Evolutionary conservation across 179 eudicot species (phyloP), one percentile per base, ranked within the genome.

Genomic region (Sideroxylon spinosum): DNA sequence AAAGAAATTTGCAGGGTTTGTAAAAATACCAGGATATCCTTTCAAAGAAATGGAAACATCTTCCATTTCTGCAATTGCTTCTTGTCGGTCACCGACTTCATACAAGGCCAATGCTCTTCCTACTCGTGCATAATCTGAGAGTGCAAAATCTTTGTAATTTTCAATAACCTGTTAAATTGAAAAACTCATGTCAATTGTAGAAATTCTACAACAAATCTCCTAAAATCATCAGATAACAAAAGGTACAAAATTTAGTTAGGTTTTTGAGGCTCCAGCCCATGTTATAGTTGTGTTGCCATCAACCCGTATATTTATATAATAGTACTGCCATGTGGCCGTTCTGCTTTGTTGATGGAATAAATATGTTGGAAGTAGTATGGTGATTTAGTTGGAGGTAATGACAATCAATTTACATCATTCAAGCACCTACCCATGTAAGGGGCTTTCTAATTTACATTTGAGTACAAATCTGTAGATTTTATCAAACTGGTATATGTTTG

Each of bases 51-150:
- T 80, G 32, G 86, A 83, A 76, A 83, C 86, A 29, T 83, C 86
- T 79, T 83, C 81, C 86, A 83, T 83, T 70, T 83, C 83, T 29
- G 83, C 72, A 66, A 83, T 83, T 80, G 86, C 77, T 72, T 80
- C 81, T 1, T 80, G 78, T 77, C 82, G 73, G 69, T 83, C 82
- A 7, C 85, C 83, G 26, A 80, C 86, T 81, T 83, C 86, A 46
- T 83, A 83, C 78, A 83, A 80, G 37, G 83, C 81, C 77, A 83
- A 76, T 68, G 86, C 86, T 80, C 86, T 73, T n/a, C 86, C 86
- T 19, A 83, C 86, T 77, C 86, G 76, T 25, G 86, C 86, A 80
- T 80, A 83, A 53, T 83, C 86, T 46, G 86, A 83, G 79, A 80
- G 81, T 1, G 86, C 83, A 50, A 83, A 80, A 56, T 83, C 86